Percentiles rank a stretch among this genome's conserved stretches.
Conservation (phyloP, 176 grass and related monocot species). For the Melocanna baccifera region DNA sequence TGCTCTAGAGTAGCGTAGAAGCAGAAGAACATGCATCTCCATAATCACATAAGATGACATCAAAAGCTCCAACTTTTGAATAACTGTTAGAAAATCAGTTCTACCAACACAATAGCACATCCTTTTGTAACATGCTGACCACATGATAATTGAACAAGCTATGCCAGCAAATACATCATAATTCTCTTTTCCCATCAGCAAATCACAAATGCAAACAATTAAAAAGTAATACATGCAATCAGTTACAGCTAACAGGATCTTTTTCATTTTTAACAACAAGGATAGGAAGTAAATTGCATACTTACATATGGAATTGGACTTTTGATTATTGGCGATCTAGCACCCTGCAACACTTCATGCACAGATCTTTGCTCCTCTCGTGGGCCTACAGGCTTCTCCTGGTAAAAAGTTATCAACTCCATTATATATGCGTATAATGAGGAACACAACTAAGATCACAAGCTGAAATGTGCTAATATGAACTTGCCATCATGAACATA, state of each 20-base stretch:
- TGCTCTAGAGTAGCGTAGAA: neutral
- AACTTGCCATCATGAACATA: constrained; percentile 18
- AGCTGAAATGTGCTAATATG: constrained; percentile 18
- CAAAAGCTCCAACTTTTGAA: neutral
- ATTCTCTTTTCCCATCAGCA: neutral
- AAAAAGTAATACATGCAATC: neutral
- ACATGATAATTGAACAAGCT: neutral
- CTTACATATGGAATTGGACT: constrained; percentile 26
- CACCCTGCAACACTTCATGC: neutral
- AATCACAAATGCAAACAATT: neutral
- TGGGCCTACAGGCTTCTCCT: neutral
- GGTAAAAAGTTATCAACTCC: neutral
- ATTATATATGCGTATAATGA: neutral
- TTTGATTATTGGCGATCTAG: neutral
- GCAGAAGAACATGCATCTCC: too few species aligned
- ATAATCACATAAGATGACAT: neutral
- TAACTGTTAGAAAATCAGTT: neutral
- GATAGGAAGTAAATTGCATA: neutral
- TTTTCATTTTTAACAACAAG: neutral
- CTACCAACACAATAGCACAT: neutral
- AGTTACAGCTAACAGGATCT: neutral
- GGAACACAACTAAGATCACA: neutral
- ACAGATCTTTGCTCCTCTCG: constrained; percentile 15
- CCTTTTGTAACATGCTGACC: neutral
- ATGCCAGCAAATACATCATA: neutral